Evolutionary conservation across 2,329 filamentous ascomycete species (phyloP).

Genomic region (Trichoderma harzianum): DNA sequence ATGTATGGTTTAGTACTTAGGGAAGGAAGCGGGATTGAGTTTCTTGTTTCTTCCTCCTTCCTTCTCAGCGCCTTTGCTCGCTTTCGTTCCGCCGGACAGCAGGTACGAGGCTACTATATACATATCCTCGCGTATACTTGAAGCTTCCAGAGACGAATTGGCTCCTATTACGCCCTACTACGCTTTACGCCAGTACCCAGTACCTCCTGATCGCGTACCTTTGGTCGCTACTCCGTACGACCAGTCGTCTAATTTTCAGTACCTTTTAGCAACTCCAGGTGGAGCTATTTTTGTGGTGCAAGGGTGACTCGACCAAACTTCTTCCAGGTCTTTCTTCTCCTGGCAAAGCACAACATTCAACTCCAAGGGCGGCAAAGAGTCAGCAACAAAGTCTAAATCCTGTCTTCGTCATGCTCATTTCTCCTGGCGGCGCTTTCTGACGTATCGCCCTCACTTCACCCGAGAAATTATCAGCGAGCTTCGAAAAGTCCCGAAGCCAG

Average conservation of each 20-base stretch:
- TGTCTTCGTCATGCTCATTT: constrained; percentile 13
- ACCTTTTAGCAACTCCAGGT: neutral
- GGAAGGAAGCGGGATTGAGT: constrained; percentile 6
- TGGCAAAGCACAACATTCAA: neutral
- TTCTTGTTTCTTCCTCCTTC: neutral
- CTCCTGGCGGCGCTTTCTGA: neutral
- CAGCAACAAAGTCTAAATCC: constrained; percentile 3
- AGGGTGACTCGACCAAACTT: neutral
- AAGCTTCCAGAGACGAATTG: neutral
- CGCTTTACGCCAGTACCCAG: neutral
- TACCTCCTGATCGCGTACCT: neutral
- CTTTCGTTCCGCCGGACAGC: neutral
- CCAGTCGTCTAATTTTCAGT: neutral
- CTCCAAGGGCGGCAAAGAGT: neutral
- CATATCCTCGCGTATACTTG: neutral
- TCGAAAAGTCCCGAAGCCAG: neutral
- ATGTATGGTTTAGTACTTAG: neutral
- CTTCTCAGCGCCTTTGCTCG: neutral
- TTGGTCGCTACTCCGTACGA: neutral
- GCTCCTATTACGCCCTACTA: neutral
- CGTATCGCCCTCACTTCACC: neutral
- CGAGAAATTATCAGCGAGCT: constrained; percentile 8
- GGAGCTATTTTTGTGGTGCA: constrained; percentile 8
- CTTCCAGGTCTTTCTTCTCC: neutral
- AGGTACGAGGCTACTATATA: neutral